These are phyloP conservation scores for Aphanomyces stellatus DNA, from an alignment of 352 stramenopile genomes.

Conservation along the genomic window DNA sequence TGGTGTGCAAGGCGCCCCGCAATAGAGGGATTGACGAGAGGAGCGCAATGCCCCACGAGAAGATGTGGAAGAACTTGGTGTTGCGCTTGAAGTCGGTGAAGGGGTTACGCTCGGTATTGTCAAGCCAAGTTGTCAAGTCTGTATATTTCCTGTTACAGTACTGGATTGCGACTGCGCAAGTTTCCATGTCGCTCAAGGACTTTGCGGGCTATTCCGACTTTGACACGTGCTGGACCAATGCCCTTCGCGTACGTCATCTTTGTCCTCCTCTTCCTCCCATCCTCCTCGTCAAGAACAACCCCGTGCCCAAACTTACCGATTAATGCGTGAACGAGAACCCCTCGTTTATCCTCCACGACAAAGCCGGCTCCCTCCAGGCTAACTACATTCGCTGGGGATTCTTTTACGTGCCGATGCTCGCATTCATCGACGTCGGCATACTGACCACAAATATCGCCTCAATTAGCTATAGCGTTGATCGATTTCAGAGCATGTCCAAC, in stretches of 20 bases:
- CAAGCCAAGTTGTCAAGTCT: no score
- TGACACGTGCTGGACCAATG: slow-evolving; percentile 81
- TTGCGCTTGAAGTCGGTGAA: slow-evolving; percentile 88
- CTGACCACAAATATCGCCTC: no score
- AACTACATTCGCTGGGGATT: slow-evolving; percentile 83
- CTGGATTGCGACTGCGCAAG: no score
- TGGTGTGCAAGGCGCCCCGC: no score
- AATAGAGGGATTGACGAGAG: slow-evolving; percentile 41
- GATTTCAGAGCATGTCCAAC: no score
- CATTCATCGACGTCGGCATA: slow-evolving; percentile 76
- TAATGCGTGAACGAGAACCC: slow-evolving; percentile 43
- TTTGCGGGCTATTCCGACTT: slow-evolving; percentile 81
- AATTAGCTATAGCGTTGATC: no score
- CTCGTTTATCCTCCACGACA: slow-evolving; percentile 10
- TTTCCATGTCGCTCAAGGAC: slow-evolving; percentile 58
- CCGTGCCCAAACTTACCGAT: slow-evolving; percentile 31
- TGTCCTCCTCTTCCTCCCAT: no score
- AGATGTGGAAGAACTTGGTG: slow-evolving; percentile 75
- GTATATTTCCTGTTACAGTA: no score
- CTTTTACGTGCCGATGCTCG: slow-evolving; percentile 82
- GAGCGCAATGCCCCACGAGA: slow-evolving; percentile 66
- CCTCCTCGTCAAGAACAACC: not conserved
- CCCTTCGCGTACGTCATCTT: slow-evolving; percentile 56
- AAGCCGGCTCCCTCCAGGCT: slow-evolving; percentile 24
- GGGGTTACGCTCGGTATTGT: no score